Percentiles rank a stretch among this genome's conserved stretches.
These are phyloP conservation scores for Phytopythium ostracodes DNA, from an alignment of 352 stramenopile species.

Conservation along the genomic window DNA sequence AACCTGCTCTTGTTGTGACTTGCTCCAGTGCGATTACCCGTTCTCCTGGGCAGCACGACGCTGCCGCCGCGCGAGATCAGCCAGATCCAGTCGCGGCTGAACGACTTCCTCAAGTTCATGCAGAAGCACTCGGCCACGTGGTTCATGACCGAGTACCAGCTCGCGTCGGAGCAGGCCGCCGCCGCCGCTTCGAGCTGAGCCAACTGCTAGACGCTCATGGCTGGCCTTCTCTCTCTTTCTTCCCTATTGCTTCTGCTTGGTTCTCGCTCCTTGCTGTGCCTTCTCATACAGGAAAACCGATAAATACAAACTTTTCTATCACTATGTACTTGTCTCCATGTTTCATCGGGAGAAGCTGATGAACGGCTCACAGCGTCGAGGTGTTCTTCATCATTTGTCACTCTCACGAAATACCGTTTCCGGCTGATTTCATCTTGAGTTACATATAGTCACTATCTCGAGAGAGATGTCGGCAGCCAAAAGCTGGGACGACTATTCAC, in stretches of 20 bases:
- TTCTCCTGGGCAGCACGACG: constrained; percentile 60
- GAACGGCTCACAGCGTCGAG: too few species aligned
- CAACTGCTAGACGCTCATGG: not conserved
- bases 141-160: constrained; percentile 67
- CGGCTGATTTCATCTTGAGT: not conserved
- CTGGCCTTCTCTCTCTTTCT: not conserved
- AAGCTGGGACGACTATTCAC: too few species aligned
- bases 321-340: too few species aligned
- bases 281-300: not conserved
- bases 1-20: constrained; percentile 5
- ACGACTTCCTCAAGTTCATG: constrained; percentile 82
- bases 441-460: not conserved
- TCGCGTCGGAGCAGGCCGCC: constrained; percentile 37
- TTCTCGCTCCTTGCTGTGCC: not conserved
- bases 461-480: too few species aligned
- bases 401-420: too few species aligned
- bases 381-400: too few species aligned
- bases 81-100: constrained; percentile 70
- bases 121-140: constrained; percentile 72
- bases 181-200: not conserved
- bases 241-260: not conserved
- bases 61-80: constrained; percentile 51
- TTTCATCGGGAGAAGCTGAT: too few species aligned
- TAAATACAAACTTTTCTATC: not conserved
- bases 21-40: constrained; percentile 66